Conservation (phyloP, 2,329 filamentous ascomycete species). For the Claviceps fusiformis region DNA sequence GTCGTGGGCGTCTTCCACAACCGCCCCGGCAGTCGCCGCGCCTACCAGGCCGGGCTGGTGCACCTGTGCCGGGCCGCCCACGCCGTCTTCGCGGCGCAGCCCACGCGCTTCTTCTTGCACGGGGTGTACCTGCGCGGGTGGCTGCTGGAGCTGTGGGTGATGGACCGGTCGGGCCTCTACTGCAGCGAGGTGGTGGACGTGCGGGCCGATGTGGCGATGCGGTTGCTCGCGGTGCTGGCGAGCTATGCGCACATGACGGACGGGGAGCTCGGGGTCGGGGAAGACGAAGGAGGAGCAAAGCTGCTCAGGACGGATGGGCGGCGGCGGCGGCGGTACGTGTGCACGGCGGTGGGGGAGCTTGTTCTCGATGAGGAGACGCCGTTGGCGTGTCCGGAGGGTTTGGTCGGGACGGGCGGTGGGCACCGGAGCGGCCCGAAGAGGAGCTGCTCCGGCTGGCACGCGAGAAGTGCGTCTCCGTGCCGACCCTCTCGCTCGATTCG, state of each 20-base stretch:
- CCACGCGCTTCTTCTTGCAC: conserved; percentile 20
- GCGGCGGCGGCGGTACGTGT: too few species aligned
- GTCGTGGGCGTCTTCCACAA: conserved; percentile 8
- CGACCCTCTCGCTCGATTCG: conserved; percentile 15
- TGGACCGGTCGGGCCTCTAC: conserved; percentile 24
- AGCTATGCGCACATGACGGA: conserved; percentile 19
- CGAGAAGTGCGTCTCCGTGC: conserved; percentile 15
- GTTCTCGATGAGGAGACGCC: conserved; percentile 15
- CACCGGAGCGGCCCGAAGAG: conserved; percentile 16
- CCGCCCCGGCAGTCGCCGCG: background rate
- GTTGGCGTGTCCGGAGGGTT: conserved; percentile 12
- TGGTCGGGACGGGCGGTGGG: conserved; percentile 20
- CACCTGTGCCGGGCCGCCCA: conserved; percentile 9
- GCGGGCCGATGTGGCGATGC: conserved; percentile 12
- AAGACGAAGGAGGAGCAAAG: background rate
- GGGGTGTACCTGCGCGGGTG: conserved; percentile 21
- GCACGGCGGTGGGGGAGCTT: background rate
- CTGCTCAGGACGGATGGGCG: too few species aligned
- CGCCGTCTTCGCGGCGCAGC: conserved; percentile 17
- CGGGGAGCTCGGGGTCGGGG: conserved; percentile 13
- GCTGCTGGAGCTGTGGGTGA: conserved; percentile 21
- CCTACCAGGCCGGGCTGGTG: conserved; percentile 9
- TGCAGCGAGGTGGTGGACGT: conserved; percentile 18
- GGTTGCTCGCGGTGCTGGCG: conserved; percentile 16
- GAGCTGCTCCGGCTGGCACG: conserved; percentile 18